These are phyloP conservation scores for Tetracentron sinense DNA, from an alignment of 164 flowering plant species.

Conservation along the genomic window DNA sequence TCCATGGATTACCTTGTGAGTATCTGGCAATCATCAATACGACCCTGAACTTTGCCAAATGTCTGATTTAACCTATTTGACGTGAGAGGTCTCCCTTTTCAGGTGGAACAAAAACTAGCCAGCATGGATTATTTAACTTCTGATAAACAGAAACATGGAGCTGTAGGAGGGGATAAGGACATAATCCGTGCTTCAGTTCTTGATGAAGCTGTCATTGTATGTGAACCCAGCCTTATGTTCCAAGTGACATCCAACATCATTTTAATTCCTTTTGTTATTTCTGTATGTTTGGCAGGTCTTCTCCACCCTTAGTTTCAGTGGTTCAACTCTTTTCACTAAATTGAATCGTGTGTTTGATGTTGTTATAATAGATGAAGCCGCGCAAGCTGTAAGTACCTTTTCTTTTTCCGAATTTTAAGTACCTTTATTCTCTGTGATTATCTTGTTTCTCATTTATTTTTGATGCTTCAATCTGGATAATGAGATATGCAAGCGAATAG, in stretches of 20 bases:
- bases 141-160: slow-evolving; percentile 59
- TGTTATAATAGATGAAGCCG: slow-evolving; percentile 98
- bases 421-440: background rate
- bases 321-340: slow-evolving; percentile 67
- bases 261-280: background rate
- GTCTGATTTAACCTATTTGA: slow-evolving; percentile 7
- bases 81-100: slow-evolving; percentile 15
- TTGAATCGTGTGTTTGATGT: slow-evolving; percentile 80
- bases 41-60: background rate
- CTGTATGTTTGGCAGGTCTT: slow-evolving; percentile 62
- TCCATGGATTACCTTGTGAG: slow-evolving; percentile 91
- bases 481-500: background rate
- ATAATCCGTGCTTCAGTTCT: slow-evolving; percentile 71
- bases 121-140: slow-evolving; percentile 38
- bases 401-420: too few species aligned
- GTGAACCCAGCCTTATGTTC: slow-evolving; percentile 17
- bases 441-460: background rate
- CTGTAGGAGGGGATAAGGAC: slow-evolving; percentile 53
- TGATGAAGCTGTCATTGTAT: slow-evolving; percentile 93
- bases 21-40: slow-evolving; percentile 7
- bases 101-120: slow-evolving; percentile 79
- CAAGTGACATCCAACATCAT: background rate
- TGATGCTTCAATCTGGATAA: background rate
- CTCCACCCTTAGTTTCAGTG: slow-evolving; percentile 97
- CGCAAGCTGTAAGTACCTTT: slow-evolving; percentile 97